Evolutionary conservation across 352 stramenopile genomes (phyloP).

Genomic region (Saprolegnia diclina): DNA sequence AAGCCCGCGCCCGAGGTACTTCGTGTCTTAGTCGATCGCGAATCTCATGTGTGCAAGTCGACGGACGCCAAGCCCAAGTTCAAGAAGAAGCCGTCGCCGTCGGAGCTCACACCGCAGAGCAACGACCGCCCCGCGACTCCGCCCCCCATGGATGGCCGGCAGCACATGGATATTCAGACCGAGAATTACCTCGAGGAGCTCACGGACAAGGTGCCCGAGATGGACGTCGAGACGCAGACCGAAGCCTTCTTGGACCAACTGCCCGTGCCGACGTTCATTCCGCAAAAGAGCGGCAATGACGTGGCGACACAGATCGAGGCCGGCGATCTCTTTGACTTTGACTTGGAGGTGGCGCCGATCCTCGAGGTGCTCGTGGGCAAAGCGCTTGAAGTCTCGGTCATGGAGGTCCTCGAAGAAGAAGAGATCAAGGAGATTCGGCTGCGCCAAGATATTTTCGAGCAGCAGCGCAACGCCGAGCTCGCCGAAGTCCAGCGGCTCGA

Average conservation of each 20-base stretch:
- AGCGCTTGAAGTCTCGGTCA: constrained; percentile 89
- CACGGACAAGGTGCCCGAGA: constrained; percentile 83
- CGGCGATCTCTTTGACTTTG: constrained; percentile 94
- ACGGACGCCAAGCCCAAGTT: constrained; percentile 29
- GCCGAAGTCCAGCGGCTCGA: constrained; percentile 92
- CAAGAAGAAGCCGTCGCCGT: constrained; percentile 30
- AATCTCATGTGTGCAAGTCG: constrained; percentile 23
- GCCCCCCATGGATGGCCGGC: constrained; percentile 73
- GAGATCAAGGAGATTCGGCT: constrained; percentile 85
- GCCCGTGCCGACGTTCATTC: constrained; percentile 78
- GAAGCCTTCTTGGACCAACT: constrained; percentile 85
- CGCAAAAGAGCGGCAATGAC: constrained; percentile 82
- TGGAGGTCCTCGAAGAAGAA: constrained; percentile 93
- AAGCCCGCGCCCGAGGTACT: constrained; percentile 40
- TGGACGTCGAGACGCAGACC: constrained; percentile 88
- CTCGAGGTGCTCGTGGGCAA: constrained; percentile 94
- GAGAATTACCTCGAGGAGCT: constrained; percentile 94
- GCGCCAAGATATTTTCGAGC: constrained; percentile 90
- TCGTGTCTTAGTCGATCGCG: background rate
- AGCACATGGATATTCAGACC: constrained; percentile 93
- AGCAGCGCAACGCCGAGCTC: constrained; percentile 88
- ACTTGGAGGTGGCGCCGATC: constrained; percentile 92
- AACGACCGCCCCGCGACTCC: constrained; percentile 64
- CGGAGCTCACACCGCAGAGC: constrained; percentile 27
- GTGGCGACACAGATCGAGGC: constrained; percentile 87